phyloP scores from a whole-genome alignment of 176 grass and related monocot species.

The Eleusine indica region DNA sequence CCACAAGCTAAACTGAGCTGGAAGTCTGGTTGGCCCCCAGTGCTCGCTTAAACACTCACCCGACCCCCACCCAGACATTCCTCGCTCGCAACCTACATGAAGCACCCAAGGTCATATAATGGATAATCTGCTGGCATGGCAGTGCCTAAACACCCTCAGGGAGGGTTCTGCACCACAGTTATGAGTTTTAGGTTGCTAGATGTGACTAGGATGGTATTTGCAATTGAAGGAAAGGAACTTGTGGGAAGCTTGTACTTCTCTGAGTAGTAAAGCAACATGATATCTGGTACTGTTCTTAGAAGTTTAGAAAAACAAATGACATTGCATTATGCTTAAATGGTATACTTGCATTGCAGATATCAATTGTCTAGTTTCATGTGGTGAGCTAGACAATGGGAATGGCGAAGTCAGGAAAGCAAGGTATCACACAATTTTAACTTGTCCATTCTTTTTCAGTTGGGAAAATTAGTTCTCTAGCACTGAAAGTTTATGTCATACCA shows the following conservation, averaged over 20 bases:
- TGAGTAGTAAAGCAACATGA: background rate
- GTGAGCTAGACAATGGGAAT: slow-evolving; percentile 64
- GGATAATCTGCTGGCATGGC: background rate
- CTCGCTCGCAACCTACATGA: background rate
- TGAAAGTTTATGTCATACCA: too few relatives aligned
- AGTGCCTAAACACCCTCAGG: background rate
- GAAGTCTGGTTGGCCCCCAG: background rate
- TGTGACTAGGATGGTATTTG: background rate
- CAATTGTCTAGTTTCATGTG: slow-evolving; percentile 73
- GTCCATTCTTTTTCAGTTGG: background rate
- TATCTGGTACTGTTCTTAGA: background rate
- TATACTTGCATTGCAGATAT: slow-evolving; percentile 68
- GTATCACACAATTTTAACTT: slow-evolving; percentile 37
- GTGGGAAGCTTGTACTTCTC: background rate
- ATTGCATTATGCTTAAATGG: slow-evolving; percentile 37
- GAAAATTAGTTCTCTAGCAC: too few relatives aligned
- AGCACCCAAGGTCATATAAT: background rate
- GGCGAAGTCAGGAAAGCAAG: slow-evolving; percentile 89
- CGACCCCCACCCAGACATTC: background rate
- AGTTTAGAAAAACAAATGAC: background rate
- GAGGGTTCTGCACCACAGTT: background rate
- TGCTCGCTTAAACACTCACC: background rate
- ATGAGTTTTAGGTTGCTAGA: background rate
- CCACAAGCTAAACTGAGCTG: background rate
- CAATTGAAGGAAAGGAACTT: background rate